Evolutionary conservation across 805 yeast species (phyloP), one percentile per base, ranked within the genome.

Genomic region (Kuraishia borneana): DNA sequence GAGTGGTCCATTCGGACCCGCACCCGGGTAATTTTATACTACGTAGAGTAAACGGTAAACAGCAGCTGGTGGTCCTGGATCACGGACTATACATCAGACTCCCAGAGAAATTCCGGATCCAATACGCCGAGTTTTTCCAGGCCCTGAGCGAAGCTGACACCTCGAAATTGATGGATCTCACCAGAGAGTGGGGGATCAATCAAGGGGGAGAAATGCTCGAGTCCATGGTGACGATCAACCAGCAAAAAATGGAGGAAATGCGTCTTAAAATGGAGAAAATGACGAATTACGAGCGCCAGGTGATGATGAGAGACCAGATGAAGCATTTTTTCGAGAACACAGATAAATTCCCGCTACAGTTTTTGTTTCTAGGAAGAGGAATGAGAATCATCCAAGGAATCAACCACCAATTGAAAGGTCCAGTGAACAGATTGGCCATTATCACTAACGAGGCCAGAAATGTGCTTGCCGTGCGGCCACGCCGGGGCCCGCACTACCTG

Each of bases 1-100:
- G 84, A 5, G 59, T 70, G 21, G 73, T 79, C 13, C 87, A 79
- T 48, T 70, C 83, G 35, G 88, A 79, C 47, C 83, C 89, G 9
- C 94, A 82, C 45, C 92, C 92, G 2, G 94, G 94, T 5, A 83
- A 82, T 49, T 53, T 83, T 42, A 48, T 83, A 36, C 72, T 76
- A 3, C 56, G 87, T 26, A 45, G 50, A 20, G 50, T 50, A 16
- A 36, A 56, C 10, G 40, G 42, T 4, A 25, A 13, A 7, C 80
- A 70, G 44, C 73, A 80, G 46, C 55, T 80, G 25, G 85, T 83
- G 20, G 58, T 82, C 32, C 53, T 82, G 30, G 94, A 82, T 49
- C 89, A 81, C 49, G 94, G 94, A 0, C 57, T 83, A 18, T 82
- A 79, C 45, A 70, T 80, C 16, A 54, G 61, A 16, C 65, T 79